Evolutionary conservation across 2,329 filamentous ascomycete species (phyloP).

Genomic region (Penicillium sp.): DNA sequence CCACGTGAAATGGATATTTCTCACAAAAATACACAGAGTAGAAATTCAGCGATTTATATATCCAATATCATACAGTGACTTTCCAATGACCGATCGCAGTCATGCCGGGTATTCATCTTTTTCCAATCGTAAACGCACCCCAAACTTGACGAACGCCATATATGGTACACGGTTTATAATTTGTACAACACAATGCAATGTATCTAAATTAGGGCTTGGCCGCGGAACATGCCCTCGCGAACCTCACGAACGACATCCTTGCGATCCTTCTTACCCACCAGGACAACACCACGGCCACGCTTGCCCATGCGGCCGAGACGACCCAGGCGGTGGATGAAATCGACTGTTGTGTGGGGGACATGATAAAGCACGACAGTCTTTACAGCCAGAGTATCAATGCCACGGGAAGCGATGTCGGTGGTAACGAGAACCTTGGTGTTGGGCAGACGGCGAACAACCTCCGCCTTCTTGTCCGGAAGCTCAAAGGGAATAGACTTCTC

Average conservation of each 20-base stretch:
- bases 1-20: too few species aligned
- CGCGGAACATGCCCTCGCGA: constrained; percentile 81
- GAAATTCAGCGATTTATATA: background rate
- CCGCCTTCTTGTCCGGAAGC: constrained; percentile 33
- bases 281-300: constrained; percentile 81
- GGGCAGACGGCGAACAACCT: constrained; percentile 53
- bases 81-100: background rate
- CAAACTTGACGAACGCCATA: constrained; percentile 16
- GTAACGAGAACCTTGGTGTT: constrained; percentile 91
- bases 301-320: constrained; percentile 90
- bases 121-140: constrained; percentile 6
- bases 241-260: constrained; percentile 91
- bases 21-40: background rate
- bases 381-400: constrained; percentile 90
- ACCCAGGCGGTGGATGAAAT: constrained; percentile 95
- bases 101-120: constrained; percentile 16
- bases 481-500: constrained; percentile 43
- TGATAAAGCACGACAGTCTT: constrained; percentile 92
- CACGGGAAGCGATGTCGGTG: constrained; percentile 86
- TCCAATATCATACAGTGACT: constrained; percentile 3
- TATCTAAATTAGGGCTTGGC: constrained; percentile 68
- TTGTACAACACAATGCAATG: constrained; percentile 12
- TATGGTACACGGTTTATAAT: constrained; percentile 23
- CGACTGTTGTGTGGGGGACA: constrained; percentile 95
- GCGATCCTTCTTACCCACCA: constrained; percentile 85